Conservation (phyloP, 805 yeast genomes). For the Yarrowia alimentaria region DNA sequence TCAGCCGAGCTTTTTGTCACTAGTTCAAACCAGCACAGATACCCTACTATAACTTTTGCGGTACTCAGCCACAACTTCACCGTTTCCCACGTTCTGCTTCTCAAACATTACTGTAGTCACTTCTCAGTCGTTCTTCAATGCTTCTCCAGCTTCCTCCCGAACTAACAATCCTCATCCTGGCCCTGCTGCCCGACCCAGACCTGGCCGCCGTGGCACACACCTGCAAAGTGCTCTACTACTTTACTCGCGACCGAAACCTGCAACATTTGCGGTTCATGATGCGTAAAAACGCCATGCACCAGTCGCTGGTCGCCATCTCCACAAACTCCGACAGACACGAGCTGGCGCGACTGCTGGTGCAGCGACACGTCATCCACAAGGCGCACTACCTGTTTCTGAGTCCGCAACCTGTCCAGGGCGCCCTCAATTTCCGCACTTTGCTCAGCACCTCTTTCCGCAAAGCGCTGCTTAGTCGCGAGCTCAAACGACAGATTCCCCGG, state of each 20-base stretch:
- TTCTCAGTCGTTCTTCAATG: conserved; percentile 33
- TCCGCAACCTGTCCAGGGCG: conserved; percentile 16
- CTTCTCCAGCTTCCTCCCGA: conserved; percentile 39
- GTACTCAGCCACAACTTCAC: no score
- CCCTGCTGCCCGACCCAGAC: neutral
- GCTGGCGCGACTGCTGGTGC: neutral
- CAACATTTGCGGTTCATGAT: conserved; percentile 1
- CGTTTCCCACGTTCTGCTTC: no score
- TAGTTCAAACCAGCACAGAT: no score
- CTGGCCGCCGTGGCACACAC: conserved; percentile 3
- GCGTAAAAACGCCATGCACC: neutral
- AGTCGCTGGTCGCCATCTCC: neutral
- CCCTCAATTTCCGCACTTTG: neutral
- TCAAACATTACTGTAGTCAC: neutral
- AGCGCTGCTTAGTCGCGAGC: conserved; percentile 9
- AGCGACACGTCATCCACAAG: conserved; percentile 6
- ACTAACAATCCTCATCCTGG: conserved; percentile 10
- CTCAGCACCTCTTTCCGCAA: neutral
- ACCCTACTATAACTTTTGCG: no score
- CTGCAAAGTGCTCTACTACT: conserved; percentile 13
- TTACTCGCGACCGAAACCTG: conserved; percentile 1
- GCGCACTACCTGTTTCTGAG: conserved; percentile 10
- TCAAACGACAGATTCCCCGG: conserved; percentile 1
- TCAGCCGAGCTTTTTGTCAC: no score
- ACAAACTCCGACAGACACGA: conserved; percentile 8